Evolutionary conservation across 75 land plant species (phyloP), one percentile per base, ranked within the genome.

Genomic region (Selaginella tamariscina): DNA sequence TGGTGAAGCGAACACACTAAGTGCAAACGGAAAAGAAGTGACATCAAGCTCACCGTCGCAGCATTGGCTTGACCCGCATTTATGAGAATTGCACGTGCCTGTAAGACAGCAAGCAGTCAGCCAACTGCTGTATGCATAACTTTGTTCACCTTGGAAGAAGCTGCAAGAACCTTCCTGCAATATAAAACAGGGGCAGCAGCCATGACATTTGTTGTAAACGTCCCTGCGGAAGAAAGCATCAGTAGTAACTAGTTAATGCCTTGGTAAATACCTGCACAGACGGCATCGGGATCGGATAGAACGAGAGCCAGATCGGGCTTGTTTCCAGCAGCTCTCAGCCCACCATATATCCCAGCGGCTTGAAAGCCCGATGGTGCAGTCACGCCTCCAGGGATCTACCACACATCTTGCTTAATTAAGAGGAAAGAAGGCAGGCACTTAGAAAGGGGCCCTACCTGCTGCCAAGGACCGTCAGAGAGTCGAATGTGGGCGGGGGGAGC

Each of bases 11-110:
- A 5, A 65, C 5, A 15, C 49, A 5, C 11, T 39, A 5, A 39
- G 49, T 39, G 49, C 5, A 5, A 15, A 5, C 11, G 5, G 49
- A 5, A 39, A 5, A 15, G 11, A 39, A 5, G 49, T 5, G 15
- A 15, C 5, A 39, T 5, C 49, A 15, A 5, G 32, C 80, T 80
- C 73, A 93, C 98, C 32, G 98, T 93, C 29, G 98, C 98, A 57
- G 98, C 98, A 89, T 93, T 93, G 70, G 98, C 98, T 82, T 93
- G 98, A 71, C 98, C 98, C 66, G 98, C 98, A 85, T 93, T 93
- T 39, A 93, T 93, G 64, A 93, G 64, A 32, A 93, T 81, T 24
- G 96, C 98, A 72, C 98, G 96, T 23, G 86, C 91, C 98, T 93
- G 81, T 27, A 70, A 30, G 20, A 1, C 22, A 2, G 2, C 75